phyloP scores from a whole-genome alignment of 1,139 yeast genomes.

The Yamadazyma dushanensis region DNA sequence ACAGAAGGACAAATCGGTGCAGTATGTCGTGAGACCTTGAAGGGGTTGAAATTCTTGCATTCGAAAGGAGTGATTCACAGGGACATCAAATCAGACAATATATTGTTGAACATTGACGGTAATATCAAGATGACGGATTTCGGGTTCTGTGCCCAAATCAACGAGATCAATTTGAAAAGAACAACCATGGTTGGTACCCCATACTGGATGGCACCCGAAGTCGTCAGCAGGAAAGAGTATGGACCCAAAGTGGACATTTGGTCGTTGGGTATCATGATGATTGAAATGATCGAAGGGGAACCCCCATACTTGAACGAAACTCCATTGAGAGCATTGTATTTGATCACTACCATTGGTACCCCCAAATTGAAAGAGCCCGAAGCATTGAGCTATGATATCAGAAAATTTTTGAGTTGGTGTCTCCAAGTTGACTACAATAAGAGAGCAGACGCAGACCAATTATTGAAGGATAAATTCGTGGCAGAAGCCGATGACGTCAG shows the following conservation, averaged over 20 bases:
- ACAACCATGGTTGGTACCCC: slow-evolving; percentile 99
- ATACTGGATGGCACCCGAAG: slow-evolving; percentile 99
- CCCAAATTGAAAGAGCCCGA: slow-evolving; percentile 91
- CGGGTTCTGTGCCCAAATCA: slow-evolving; percentile 95
- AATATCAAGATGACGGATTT: slow-evolving; percentile 88
- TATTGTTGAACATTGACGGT: slow-evolving; percentile 77
- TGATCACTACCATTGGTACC: slow-evolving; percentile 95
- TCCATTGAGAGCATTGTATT: slow-evolving; percentile 85
- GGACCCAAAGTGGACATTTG: slow-evolving; percentile 98
- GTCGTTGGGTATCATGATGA: slow-evolving; percentile 95
- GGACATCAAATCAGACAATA: slow-evolving; percentile 94
- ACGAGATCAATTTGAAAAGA: slow-evolving; percentile 79
- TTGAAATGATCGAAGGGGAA: slow-evolving; percentile 98
- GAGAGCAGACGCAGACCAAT: slow-evolving; percentile 78
- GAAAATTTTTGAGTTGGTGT: slow-evolving; percentile 73
- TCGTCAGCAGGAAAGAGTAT: slow-evolving; percentile 88
- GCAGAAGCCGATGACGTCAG: slow-evolving; percentile 68
- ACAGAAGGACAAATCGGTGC: slow-evolving; percentile 98
- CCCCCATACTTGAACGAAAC: slow-evolving; percentile 97
- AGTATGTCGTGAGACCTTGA: slow-evolving; percentile 86
- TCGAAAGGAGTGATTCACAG: slow-evolving; percentile 94
- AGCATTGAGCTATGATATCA: slow-evolving; percentile 64
- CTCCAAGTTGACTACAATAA: slow-evolving; percentile 82
- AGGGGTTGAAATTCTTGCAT: slow-evolving; percentile 84
- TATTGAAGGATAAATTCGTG: slow-evolving; percentile 73